phyloP scores from a whole-genome alignment of 108 stramenopile genomes.

The Nitzschia sp. region DNA sequence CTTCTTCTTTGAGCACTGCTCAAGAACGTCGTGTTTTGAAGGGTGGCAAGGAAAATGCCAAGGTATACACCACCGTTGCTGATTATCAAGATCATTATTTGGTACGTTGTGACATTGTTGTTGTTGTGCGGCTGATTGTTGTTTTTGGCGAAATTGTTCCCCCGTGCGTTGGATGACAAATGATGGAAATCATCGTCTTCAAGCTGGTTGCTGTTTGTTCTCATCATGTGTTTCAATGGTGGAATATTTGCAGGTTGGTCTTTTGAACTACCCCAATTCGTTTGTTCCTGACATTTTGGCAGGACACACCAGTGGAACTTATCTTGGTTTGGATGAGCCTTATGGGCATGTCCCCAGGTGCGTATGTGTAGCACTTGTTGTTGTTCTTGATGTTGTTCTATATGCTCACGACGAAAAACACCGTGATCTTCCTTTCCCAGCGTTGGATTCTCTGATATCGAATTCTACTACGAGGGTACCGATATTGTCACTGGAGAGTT shows the following conservation, averaged over 20 bases:
- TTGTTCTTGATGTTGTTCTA: no score
- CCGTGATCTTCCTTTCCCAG: constrained; percentile 21
- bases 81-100: constrained; percentile 19
- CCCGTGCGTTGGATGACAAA: no score
- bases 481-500: constrained; percentile 30
- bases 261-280: constrained; percentile 39
- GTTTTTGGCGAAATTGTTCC: no score
- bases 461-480: constrained; percentile 25
- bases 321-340: constrained; percentile 9
- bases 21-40: not conserved
- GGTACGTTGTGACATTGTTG: not conserved
- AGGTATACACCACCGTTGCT: not conserved
- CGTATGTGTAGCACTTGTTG: no score
- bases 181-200: not conserved
- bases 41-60: not conserved
- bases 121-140: not conserved
- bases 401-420: no score
- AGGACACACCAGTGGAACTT: constrained; percentile 32
- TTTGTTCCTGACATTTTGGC: constrained; percentile 31
- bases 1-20: no score
- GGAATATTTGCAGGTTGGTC: constrained; percentile 20
- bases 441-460: constrained; percentile 46
- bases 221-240: no score
- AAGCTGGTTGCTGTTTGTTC: no score
- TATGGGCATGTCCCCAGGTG: not conserved